These are phyloP conservation scores for Aspergillus pseudoviridinutans DNA, from an alignment of 2,329 filamentous ascomycete species.

Conservation along the genomic window DNA sequence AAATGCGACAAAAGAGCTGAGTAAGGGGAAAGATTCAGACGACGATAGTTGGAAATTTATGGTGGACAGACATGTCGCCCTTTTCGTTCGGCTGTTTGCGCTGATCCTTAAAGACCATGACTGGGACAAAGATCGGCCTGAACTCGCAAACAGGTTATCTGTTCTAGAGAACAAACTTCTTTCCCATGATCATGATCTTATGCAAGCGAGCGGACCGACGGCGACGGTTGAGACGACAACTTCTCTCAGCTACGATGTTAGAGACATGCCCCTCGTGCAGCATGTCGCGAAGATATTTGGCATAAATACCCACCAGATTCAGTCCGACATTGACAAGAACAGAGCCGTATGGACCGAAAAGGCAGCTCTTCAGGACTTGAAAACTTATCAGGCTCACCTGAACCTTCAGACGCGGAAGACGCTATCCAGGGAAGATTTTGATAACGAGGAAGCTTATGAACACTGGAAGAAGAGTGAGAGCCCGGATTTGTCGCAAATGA, in stretches of 20 bases:
- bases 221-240: slow-evolving; percentile 75
- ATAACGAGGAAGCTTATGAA: slow-evolving; percentile 80
- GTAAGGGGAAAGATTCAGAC: slow-evolving; percentile 68
- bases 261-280: slow-evolving; percentile 93
- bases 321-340: slow-evolving; percentile 81
- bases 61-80: slow-evolving; percentile 88
- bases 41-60: slow-evolving; percentile 89
- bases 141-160: slow-evolving; percentile 72
- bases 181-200: slow-evolving; percentile 87
- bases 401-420: slow-evolving; percentile 75
- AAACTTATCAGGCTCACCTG: slow-evolving; percentile 85
- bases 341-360: slow-evolving; percentile 84
- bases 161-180: slow-evolving; percentile 90
- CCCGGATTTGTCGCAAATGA: slow-evolving; percentile 85
- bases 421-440: slow-evolving; percentile 80
- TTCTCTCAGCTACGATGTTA: slow-evolving; percentile 85
- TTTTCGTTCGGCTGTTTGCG: slow-evolving; percentile 85
- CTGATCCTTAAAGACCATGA: slow-evolving; percentile 78
- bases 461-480: slow-evolving; percentile 88
- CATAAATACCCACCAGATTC: slow-evolving; percentile 71
- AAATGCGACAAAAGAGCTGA: slow-evolving; percentile 84
- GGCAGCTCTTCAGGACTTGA: slow-evolving; percentile 84
- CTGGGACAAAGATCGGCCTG: slow-evolving; percentile 78
- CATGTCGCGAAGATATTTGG: slow-evolving; percentile 84
- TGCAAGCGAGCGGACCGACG: slow-evolving; percentile 54